These are phyloP conservation scores for Xerocomellus amylosporus DNA, from an alignment of 768 basidiomycete species.

Conservation along the genomic window DNA sequence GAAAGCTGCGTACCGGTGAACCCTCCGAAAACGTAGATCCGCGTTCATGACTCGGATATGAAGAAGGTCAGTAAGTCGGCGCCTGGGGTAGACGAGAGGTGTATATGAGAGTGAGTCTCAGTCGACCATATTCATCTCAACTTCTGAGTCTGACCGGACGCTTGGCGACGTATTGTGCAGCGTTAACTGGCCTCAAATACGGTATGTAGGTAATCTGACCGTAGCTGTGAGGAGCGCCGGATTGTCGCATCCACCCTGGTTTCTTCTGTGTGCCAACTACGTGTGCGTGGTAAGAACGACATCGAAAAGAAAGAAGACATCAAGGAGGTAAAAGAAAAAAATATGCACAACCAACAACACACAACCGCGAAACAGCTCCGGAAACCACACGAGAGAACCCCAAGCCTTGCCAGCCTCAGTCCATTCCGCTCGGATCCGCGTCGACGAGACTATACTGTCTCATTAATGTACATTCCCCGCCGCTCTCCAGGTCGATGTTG, in stretches of 20 bases:
- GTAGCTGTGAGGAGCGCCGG: too few species aligned
- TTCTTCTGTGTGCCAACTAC: background rate
- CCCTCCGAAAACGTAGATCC: too few species aligned
- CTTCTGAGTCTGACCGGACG: too few species aligned
- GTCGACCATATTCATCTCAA: too few species aligned
- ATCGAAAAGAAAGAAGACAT: background rate
- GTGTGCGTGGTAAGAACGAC: constrained; percentile 1
- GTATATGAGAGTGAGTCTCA: too few species aligned
- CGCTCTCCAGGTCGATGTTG: constrained; percentile 92
- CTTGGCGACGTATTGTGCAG: too few species aligned
- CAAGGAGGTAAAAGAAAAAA: background rate
- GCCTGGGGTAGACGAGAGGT: too few species aligned
- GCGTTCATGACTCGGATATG: too few species aligned
- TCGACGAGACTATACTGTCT: constrained; percentile 74
- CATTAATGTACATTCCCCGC: constrained; percentile 92
- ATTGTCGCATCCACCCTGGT: background rate
- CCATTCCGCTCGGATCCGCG: constrained; percentile 25
- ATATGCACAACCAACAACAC: constrained; percentile 1
- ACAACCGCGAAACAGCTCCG: background rate
- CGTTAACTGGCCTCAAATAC: too few species aligned
- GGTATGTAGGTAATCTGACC: too few species aligned
- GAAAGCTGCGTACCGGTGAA: too few species aligned
- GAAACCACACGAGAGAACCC: background rate
- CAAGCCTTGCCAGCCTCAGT: constrained; percentile 20
- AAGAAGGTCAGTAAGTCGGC: too few species aligned